A percentile compares a stretch with the other conserved stretches of the same genome.
Evolutionary conservation across 2,329 filamentous ascomycete genomes (phyloP).

Genomic region (Pseudopyrenochaeta lycopersici): DNA sequence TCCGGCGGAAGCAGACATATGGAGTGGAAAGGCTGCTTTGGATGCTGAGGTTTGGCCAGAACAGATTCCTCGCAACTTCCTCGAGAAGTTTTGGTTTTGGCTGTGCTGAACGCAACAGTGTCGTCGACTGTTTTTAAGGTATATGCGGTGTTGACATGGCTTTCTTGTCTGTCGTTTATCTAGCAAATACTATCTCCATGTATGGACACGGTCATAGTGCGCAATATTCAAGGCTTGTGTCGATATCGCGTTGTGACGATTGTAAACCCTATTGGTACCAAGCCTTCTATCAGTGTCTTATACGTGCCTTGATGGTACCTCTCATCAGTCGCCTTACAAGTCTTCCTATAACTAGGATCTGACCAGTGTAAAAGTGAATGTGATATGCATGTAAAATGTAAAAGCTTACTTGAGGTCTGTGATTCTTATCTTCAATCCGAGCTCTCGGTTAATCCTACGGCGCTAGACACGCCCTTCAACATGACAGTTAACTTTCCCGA

Average conservation of each 20-base stretch:
- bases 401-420: no score
- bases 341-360: no score
- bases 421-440: not conserved
- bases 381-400: no score
- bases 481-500: not conserved
- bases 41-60: conserved; percentile 58
- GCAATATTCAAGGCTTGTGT: no score
- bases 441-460: not conserved
- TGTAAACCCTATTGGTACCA: no score
- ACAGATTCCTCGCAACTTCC: conserved; percentile 51
- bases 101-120: conserved; percentile 45
- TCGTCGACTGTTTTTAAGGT: not conserved
- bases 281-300: no score
- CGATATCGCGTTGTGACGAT: no score
- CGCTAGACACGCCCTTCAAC: not conserved
- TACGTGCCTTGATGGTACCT: no score
- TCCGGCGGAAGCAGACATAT: conserved; percentile 54
- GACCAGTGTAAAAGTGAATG: no score
- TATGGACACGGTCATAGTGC: no score
- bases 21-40: conserved; percentile 57
- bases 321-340: no score
- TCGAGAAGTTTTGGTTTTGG: conserved; percentile 61
- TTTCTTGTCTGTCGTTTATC: not conserved
- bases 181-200: no score
- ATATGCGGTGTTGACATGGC: not conserved